phyloP scores from a whole-genome alignment of 1,284 basidiomycete species.

The Austroboletus olivaceoglutinosus region DNA sequence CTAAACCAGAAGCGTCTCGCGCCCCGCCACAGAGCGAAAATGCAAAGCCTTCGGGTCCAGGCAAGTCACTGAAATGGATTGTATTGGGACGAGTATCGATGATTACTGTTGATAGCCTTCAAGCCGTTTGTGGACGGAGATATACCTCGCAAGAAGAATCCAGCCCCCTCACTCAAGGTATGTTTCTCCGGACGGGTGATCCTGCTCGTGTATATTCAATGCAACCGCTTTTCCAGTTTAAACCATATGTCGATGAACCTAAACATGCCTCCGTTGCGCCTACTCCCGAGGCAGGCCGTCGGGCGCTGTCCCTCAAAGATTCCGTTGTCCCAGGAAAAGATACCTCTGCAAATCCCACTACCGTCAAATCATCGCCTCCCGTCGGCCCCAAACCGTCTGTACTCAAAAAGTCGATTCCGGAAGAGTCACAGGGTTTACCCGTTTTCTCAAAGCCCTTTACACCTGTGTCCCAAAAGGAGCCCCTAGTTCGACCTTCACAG shows the following conservation, averaged over 20 bases:
- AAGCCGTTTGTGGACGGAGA: constrained; percentile 64
- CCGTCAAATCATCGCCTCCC: constrained; percentile 17
- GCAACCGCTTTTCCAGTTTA: constrained; percentile 37
- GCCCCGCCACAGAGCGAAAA: constrained; percentile 39
- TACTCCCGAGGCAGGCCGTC: constrained; percentile 34
- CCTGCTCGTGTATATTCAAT: constrained; percentile 5
- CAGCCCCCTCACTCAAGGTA: constrained; percentile 51
- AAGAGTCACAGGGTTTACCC: constrained; percentile 34
- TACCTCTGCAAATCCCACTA: constrained; percentile 3
- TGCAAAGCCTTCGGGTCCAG: constrained; percentile 42
- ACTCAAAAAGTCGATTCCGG: constrained; percentile 25
- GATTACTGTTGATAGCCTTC: constrained; percentile 39
- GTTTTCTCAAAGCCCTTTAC: constrained; percentile 64
- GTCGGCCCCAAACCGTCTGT: constrained; percentile 31
- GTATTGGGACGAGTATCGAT: neutral
- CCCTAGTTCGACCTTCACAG: constrained; percentile 28
- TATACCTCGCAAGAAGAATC: constrained; percentile 43
- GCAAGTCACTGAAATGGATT: constrained; percentile 27
- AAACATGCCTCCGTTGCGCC: constrained; percentile 22
- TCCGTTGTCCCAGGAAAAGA: constrained; percentile 30
- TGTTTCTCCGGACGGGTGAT: constrained; percentile 3
- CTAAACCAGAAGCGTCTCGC: constrained; percentile 29
- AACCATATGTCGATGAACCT: constrained; percentile 47
- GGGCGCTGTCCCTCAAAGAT: constrained; percentile 40
- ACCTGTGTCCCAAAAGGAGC: constrained; percentile 46